Percentiles rank a stretch among this genome's conserved stretches.
Evolutionary conservation across 371 early-diverging fungal species (phyloP).

Genomic region (Apophysomyces trapeziformis): DNA sequence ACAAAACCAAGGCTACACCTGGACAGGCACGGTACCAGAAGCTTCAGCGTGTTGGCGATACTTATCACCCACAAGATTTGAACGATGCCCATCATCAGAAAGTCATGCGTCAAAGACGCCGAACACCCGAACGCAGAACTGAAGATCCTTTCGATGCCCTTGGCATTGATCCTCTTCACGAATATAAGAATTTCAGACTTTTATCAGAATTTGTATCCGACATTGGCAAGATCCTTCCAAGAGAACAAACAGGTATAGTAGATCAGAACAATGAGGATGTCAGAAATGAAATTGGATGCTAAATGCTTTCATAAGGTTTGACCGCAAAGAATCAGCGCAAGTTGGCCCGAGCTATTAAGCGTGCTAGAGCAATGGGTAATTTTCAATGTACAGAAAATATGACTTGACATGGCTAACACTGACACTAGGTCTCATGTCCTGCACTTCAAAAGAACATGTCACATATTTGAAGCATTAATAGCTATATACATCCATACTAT

Average conservation of each 20-base stretch:
- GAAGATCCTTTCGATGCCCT: slow-evolving; percentile 70
- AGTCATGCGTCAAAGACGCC: slow-evolving; percentile 40
- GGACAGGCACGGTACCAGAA: slow-evolving; percentile 44
- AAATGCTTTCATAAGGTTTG: slow-evolving; percentile 44
- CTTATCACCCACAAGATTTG: slow-evolving; percentile 59
- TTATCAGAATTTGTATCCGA: slow-evolving; percentile 79
- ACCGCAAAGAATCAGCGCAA: slow-evolving; percentile 80
- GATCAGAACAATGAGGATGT: neutral
- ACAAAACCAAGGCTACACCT: slow-evolving; percentile 27
- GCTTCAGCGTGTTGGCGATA: slow-evolving; percentile 44
- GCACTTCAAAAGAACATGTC: slow-evolving; percentile 31
- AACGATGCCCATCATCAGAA: slow-evolving; percentile 53
- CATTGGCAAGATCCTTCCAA: slow-evolving; percentile 81
- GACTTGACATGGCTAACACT: neutral
- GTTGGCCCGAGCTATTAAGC: slow-evolving; percentile 80
- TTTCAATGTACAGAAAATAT: neutral
- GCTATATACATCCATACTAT: slow-evolving; percentile 13
- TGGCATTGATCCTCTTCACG: slow-evolving; percentile 71
- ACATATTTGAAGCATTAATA: slow-evolving; percentile 9
- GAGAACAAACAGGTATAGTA: slow-evolving; percentile 66
- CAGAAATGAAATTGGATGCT: neutral
- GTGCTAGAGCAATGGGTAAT: slow-evolving; percentile 84
- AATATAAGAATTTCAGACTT: slow-evolving; percentile 77
- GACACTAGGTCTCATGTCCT: slow-evolving; percentile 51
- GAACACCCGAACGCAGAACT: slow-evolving; percentile 29